Evolutionary conservation across 495 filamentous ascomycete species (phyloP), one percentile per base, ranked within the genome.

Genomic region (Hyphodiscus hymeniophilus): DNA sequence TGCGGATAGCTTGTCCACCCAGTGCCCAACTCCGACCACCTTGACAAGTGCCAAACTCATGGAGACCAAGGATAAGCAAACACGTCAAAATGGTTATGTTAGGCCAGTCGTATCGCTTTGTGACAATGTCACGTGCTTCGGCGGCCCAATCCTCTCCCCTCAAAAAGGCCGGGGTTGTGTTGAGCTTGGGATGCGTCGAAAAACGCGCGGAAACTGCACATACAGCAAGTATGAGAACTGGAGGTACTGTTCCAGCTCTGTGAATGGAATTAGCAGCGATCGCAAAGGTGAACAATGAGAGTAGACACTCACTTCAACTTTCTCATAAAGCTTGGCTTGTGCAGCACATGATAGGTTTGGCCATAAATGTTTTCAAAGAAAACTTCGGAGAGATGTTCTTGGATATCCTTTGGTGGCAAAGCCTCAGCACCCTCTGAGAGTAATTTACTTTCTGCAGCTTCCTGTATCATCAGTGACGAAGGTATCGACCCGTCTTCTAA

Each of bases 301-400:
- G 11, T 8, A 15, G 17, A 17, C 7, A 66, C 72, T 30, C 67
- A 82, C 81, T 73, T 75, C 50, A 94, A 69, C 53, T 85, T 84
- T 47, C 91, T 75, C 81, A 96, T 94, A 62, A 88, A 98, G 56
- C 89, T 96, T 16, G 91, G 90, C 60, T 95, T 96, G 62, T 98
- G 92, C 24, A 98, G 77, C n/a, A 98, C 67, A 50, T 89, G 85
- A 61, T 96, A 98, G 4, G 87, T 83, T 60, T 98, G 92, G 17
- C 92, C 92, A 61, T 98, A 98, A 3, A 98, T 72, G 56, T 84
- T 94, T 57, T 96, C 91, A 58, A 98, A 98, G 63, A 90, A 98
- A 0, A 95, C 82, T 63, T 96, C 90, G 12, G 91, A 82, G 4
- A 98, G 72, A 64, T 98, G 90, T 58, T 94, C 87, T 61, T 98